Base-by-base conservation (phyloP, 2,329 filamentous ascomycete genomes). In the Ophiocordyceps camponoti-rufipedis region DNA sequence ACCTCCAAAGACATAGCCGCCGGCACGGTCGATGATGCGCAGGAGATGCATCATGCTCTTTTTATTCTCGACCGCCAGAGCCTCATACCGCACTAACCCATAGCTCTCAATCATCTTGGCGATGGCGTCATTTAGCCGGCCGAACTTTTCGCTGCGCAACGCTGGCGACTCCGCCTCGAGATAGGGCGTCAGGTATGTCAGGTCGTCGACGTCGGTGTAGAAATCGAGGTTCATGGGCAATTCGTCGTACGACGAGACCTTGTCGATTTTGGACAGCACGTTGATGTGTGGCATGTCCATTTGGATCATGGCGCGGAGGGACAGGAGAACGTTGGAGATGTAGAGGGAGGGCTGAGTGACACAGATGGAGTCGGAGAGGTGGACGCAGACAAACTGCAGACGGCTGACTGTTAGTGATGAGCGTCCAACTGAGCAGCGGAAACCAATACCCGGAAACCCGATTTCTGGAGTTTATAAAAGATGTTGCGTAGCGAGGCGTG, bases 261-360 rank as follows among this genome's bases (percentile, higher is more conserved):
- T 95, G 64, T 98, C 91, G 64, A 98, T 94, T 66, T 98, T 98
- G 47, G 88, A 95, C 28, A 98, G 74, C 50, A 98, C 85, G 57
- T 98, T 98, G 53, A 98, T 71, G 58, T 95, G 86, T 1, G 91
- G 87, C 49, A 96, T 82, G 58, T 96, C 91, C 75, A 98, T 89
- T 65, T 96, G 91, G 45, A 98, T 78, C 89, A 98, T 98, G 54
- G 86, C 88, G 52, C 91, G 82, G 51, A 98, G 77, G 46, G 87
- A 89, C 23, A 98, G 79, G 47, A 98, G 80, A 47, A 98, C 73
- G 54, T 93, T 91, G 53, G 89, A 94, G 48, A 98, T 82, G 63
- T 95, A 98, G 49, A 96, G 75, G 3, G 88, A 95, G 1, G 91
- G 91, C 48, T 93, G 79, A 0, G 88, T 94, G 28, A 96, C 73